These are phyloP conservation scores for Cucumis melo DNA, from an alignment of 306 rosid species.

Conservation along the genomic window DNA sequence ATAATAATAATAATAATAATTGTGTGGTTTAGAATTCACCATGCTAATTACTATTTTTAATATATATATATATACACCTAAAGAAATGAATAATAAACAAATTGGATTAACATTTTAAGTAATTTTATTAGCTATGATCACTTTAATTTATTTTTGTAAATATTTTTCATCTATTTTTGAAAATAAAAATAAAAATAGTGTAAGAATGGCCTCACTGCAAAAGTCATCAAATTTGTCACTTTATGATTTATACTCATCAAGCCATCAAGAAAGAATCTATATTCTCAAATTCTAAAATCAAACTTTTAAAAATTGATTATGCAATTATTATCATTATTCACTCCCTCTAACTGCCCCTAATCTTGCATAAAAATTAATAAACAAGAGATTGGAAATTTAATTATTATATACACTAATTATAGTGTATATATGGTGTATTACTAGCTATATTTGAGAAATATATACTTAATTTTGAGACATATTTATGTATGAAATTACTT, in stretches of 20 bases:
- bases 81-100: no score
- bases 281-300: neutral
- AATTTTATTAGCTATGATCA: no score
- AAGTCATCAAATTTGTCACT: conserved; percentile 3
- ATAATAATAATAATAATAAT: no score
- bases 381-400: no score
- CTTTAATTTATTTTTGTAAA: no score
- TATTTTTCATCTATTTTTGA: no score
- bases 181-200: neutral
- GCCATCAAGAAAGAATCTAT: neutral
- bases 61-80: no score
- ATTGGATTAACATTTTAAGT: no score
- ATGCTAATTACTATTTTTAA: no score
- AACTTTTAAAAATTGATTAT: neutral
- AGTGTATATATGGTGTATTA: neutral
- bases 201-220: neutral
- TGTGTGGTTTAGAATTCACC: no score
- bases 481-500: neutral
- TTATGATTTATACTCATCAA: neutral
- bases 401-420: no score
- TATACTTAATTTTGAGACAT: neutral
- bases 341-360: neutral
- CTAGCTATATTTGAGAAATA: neutral
- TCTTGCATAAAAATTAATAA: no score
- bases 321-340: neutral